Evolutionary conservation across 345 rosid species (phyloP), one percentile per base, ranked within the genome.

Genomic region (Gossypium stocksii): DNA sequence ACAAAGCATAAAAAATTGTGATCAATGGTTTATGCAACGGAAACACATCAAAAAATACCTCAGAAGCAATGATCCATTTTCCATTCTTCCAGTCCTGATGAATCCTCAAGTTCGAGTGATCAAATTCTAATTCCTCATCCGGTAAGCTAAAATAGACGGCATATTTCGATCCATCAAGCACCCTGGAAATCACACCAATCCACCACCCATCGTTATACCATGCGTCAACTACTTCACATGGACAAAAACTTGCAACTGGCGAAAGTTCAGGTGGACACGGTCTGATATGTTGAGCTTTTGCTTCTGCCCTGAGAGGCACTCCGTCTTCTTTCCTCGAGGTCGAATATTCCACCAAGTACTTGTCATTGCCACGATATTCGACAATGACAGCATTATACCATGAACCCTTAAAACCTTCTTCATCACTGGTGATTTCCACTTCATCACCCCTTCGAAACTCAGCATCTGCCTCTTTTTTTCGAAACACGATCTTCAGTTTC

Each of bases 151-250:
- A 81, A 79, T 77, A 79, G 62, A 90, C 85, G 3, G 48, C 4
- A 48, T 83, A 89, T 68, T 44, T 83, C 2, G 73, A 66, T 61
- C 78, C 64, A 2, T 15, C 48, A 9, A 81, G 76, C 10, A 84
- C 84, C 73, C 77, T 77, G 1, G 78, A 78, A 71, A 90, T 75
- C 10, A 80, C 75, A 54, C 93, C 87, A 0, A 70, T 80, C 96
- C 96, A 89, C 93, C 96, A 90, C 29, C 86, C 84, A 10, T 84
- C 86, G 54, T 87, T 86, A 72, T 85, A 86, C 82, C 82, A 80
- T 64, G 85, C 87, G 84, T 90, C 96, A 66, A 90, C 91, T 75
- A 80, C 82, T 58, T 87, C 82, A 17, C 68, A 73, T 68, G 38
- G 68, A 34, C 75, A 69, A 78, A 83, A 85, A 54, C 73, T 15